Evolutionary conservation across 2,329 filamentous ascomycete genomes (phyloP), one percentile per base, ranked within the genome.

Genomic region (Xylariaceae sp.): DNA sequence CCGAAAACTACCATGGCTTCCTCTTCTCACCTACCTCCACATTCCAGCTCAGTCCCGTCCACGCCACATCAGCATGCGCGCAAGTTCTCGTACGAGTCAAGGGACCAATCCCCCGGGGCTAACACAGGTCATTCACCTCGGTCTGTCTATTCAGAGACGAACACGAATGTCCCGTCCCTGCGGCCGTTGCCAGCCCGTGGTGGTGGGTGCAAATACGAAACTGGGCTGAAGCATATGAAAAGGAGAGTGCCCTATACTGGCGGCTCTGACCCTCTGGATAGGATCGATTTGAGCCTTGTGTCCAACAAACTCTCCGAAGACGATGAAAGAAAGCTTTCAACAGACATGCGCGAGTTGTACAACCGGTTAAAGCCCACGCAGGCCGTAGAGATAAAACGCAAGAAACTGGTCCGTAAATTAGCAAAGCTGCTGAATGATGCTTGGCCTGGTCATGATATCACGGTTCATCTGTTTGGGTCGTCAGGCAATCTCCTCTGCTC

Each of bases 401-500:
- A 74, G 48, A 79, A 76, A 54, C 77, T 98, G 52, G 80, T 96
- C n/a, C 69, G 73, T 50, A 98, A 97, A 66, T 67, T 98, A 55
- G 85, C 95, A 63, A 82, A 76, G 50, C 78, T 97, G 28, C 80
- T 98, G 59, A 92, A 94, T 55, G 76, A 85, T 6, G 81, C 94
- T 59, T 98, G 90, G 87, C 92, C 92, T 1, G 88, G 85, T 1
- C 83, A 88, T 55, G 76, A 94, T 45, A 96, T 96, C 56, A 81
- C 78, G 50, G 92, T 96, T 24, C 83, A 92, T 60, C 79, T 97
- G 12, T 98, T 98, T 73, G 92, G 92, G n/a, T 97, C 92, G 4
- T 97, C 92, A 4, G 92, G 92, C 33, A 98, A 98, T 63, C 69
- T 92, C 61, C 70, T 98, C 40, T 96, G 88, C 64, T 95, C 90